Base-by-base conservation (phyloP, 495 filamentous ascomycete species). In the Bryoglossum gracile region DNA sequence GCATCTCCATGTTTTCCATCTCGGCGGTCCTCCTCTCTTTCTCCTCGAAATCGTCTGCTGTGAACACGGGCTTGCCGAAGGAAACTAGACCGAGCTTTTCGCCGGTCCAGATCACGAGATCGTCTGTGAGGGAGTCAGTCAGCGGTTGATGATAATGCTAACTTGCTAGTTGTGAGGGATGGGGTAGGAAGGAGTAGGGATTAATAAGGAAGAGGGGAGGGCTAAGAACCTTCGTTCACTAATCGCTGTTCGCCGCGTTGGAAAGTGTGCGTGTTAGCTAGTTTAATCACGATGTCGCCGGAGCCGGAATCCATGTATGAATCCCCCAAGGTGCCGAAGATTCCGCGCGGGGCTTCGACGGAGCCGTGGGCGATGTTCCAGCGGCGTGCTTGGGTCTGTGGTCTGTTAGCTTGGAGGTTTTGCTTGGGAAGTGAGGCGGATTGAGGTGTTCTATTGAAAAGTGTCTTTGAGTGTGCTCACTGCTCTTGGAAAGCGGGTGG, bases 101-200 rank as follows among this genome's bases (percentile, higher is more conserved):
- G 10, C 86, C 87, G 0, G 85, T 88, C 87, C 87, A 91, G 4
- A 91, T 66, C 10, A 87, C 65, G 41, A 91, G 65, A 55, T 88
- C 83, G 56, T 86, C 74, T n/a, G n/a, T n/a, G n/a, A n/a, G n/a
- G n/a, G n/a, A n/a, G n/a, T n/a, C n/a, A n/a, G n/a, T n/a, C n/a
- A n/a, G n/a, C n/a, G n/a, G n/a, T n/a, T n/a, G n/a, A n/a, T n/a
- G n/a, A n/a, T n/a, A n/a, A n/a, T n/a, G n/a, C n/a, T n/a, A n/a
- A n/a, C n/a, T n/a, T n/a, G n/a, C n/a, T n/a, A n/a, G n/a, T n/a
- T n/a, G n/a, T n/a, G n/a, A n/a, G n/a, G n/a, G n/a, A n/a, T n/a
- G n/a, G n/a, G n/a, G n/a, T n/a, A n/a, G n/a, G n/a, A n/a, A n/a
- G n/a, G n/a, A n/a, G n/a, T n/a, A n/a, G n/a, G n/a, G n/a, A n/a